Evolutionary conservation across 495 filamentous ascomycete species (phyloP).

Genomic region (Aspergillus leporis): DNA sequence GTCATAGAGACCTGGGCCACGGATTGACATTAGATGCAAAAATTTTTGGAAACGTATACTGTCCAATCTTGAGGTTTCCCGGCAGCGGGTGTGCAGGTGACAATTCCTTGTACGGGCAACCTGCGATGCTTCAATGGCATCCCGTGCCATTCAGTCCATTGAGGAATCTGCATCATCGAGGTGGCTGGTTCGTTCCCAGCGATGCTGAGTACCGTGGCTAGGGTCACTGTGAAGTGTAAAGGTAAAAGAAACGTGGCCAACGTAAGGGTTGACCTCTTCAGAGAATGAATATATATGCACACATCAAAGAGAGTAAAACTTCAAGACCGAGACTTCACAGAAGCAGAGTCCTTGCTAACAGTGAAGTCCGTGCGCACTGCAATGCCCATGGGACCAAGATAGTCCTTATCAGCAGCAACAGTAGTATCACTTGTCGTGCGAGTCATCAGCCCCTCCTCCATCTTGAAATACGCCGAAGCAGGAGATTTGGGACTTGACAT

Average conservation of each 20-base stretch:
- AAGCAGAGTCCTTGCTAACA: constrained; percentile 15
- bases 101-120: no score
- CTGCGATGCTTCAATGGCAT: no score
- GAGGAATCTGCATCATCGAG: no score
- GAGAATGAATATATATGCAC: neutral
- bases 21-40: neutral
- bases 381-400: constrained; percentile 28
- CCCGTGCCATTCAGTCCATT: no score
- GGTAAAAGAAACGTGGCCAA: no score
- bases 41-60: neutral
- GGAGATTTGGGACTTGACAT: constrained; percentile 30
- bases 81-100: no score
- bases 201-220: no score
- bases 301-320: neutral
- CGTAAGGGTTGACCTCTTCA: no score
- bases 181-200: no score
- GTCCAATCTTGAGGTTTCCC: no score
- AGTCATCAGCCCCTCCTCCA: constrained; percentile 25
- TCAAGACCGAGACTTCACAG: constrained; percentile 13
- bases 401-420: neutral
- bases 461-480: constrained; percentile 33
- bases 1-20: neutral
- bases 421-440: constrained; percentile 12
- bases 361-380: constrained; percentile 30
- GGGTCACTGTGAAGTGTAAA: no score